Evolutionary conservation across 345 rosid genomes (phyloP), one percentile per base, ranked within the genome.

Genomic region (Moricandia moricandioides): DNA sequence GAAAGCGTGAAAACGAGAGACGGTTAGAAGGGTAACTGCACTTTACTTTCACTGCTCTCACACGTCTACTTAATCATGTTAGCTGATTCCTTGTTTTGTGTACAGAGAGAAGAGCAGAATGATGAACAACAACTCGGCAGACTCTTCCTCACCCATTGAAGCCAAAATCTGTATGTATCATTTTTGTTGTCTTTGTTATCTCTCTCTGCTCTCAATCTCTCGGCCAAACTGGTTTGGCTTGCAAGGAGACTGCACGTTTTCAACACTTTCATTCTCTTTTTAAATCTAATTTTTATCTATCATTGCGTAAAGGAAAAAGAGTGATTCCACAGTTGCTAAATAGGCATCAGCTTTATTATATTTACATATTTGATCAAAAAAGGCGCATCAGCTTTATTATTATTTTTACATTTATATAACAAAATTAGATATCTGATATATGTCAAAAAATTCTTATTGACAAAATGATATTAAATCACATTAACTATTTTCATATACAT

Each of bases 1-100:
- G 96, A 82, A 88, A 86, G 70, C 92, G 90, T 75, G 98, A 95
- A 76, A 88, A 74, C 54, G 97, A 89, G 86, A 88, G 87, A 65
- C 85, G 82, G 29, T 85, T 81, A 79, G 91, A 89, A 81, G 85
- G 98, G 99, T 95, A 83, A 47, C 7, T 12, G 4, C 52, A 52
- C 47, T 65, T 0, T 30, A 2, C 61, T 40, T 31, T 47, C 37
- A 17, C 65, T 57, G 16, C 14, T 58, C 18, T 47, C 18, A 47
- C 26, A 13, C 66, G 39, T 26, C n/a, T 12, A 2, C 52, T 47
- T 8, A 29, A 65, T 52, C 76, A 35, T 47, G 31, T 59, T 47
- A n/a, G 66, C 34, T 17, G 13, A 29, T 60, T 59, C 3, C 24
- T 67, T 72, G 35, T 54, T 45, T 5, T 73, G 55, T 58, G 3